phyloP scores from a whole-genome alignment of 495 filamentous ascomycete genomes.

The Polyplosphaeria fusca region DNA sequence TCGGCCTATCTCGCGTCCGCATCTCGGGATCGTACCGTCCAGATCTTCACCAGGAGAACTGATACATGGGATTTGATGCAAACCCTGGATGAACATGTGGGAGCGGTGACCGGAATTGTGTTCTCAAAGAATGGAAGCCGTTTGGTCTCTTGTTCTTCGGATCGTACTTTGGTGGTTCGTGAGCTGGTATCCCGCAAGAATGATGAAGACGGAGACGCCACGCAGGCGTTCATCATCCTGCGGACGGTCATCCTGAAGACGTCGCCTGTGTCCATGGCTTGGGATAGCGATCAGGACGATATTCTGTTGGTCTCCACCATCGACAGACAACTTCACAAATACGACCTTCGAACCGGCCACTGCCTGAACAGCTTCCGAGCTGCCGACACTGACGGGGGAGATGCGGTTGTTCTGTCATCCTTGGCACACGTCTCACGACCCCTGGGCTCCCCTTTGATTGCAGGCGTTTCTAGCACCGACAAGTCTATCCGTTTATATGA shows the following conservation, averaged over 20 bases:
- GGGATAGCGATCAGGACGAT: slow-evolving; percentile 52
- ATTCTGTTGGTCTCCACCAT: slow-evolving; percentile 72
- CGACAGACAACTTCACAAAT: slow-evolving; percentile 76
- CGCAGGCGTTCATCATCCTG: slow-evolving; percentile 71
- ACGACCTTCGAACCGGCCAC: slow-evolving; percentile 69
- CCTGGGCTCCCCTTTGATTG: slow-evolving; percentile 54
- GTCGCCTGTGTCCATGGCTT: slow-evolving; percentile 79
- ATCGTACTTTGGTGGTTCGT: slow-evolving; percentile 77
- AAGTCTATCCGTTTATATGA: slow-evolving; percentile 93
- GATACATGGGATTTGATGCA: slow-evolving; percentile 61
- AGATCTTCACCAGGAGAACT: slow-evolving; percentile 67
- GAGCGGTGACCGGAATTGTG: slow-evolving; percentile 60
- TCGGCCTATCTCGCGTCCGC: slow-evolving; percentile 68
- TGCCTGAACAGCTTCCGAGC: slow-evolving; percentile 72
- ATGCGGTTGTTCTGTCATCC: slow-evolving; percentile 78
- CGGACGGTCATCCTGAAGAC: slow-evolving; percentile 77
- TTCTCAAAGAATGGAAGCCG: slow-evolving; percentile 63
- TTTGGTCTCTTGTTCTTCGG: slow-evolving; percentile 81
- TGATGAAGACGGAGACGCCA: slow-evolving; percentile 59
- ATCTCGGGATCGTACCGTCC: slow-evolving; percentile 83
- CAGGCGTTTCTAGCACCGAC: slow-evolving; percentile 86
- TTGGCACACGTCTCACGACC: slow-evolving; percentile 50
- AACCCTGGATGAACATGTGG: slow-evolving; percentile 76
- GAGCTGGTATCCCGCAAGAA: slow-evolving; percentile 70
- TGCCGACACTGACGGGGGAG: slow-evolving; percentile 69